A percentile compares a stretch with the other conserved stretches of the same genome.
phyloP scores from a whole-genome alignment of 2,329 filamentous ascomycete species.

The Fusarium sp. region DNA sequence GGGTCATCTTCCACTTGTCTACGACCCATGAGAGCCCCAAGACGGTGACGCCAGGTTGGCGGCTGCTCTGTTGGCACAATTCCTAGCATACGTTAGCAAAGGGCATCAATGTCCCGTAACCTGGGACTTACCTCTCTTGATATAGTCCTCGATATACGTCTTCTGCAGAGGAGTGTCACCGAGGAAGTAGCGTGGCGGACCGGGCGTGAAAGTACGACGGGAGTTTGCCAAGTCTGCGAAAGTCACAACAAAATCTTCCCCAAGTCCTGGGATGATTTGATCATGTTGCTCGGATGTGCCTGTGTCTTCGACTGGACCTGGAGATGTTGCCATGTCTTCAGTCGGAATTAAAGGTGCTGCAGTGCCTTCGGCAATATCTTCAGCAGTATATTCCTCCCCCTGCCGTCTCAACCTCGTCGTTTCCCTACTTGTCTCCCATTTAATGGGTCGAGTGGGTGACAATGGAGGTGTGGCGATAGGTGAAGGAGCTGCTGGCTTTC shows the following conservation, averaged over 20 bases:
- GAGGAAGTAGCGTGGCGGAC: conserved; percentile 43
- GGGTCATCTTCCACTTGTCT: conserved; percentile 12
- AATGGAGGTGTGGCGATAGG: not conserved
- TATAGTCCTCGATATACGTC: conserved; percentile 38
- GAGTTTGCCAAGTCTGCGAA: conserved; percentile 30
- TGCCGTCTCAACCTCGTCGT: not conserved
- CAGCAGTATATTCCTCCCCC: not conserved
- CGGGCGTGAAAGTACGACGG: conserved; percentile 40
- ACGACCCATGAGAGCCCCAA: conserved; percentile 15
- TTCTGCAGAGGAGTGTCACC: conserved; percentile 48
- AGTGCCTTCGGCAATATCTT: not conserved
- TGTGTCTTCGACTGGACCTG: not conserved
- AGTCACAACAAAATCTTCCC: conserved; percentile 18
- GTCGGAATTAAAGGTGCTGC: not conserved
- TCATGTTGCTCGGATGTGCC: not conserved
- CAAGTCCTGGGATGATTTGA: conserved; percentile 4
- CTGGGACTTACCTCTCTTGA: conserved; percentile 35
- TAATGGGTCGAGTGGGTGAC: not conserved
- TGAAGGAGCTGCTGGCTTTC: not conserved
- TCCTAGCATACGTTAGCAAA: conserved; percentile 18
- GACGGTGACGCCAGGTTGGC: conserved; percentile 21
- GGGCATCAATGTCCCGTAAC: not conserved
- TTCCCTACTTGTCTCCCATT: not conserved
- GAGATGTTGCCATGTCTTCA: not conserved
- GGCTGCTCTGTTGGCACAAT: conserved; percentile 16